Evolutionary conservation across 192 early-diverging fungal species (phyloP).

Genomic region (Rhizophagus clarus): DNA sequence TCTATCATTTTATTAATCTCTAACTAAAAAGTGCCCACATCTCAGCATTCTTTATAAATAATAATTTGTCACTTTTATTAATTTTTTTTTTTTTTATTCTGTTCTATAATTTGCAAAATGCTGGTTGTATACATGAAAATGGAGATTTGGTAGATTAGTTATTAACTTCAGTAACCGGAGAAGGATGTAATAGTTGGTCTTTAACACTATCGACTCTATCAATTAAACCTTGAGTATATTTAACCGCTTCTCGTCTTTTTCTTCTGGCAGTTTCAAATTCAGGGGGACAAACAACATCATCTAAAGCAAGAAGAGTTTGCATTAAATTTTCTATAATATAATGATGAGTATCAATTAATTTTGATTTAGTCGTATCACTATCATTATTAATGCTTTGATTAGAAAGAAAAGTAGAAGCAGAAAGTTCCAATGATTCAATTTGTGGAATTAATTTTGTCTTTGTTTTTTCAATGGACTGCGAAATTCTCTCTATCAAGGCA

Average conservation of each 20-base stretch:
- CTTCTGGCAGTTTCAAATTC: slow-evolving; percentile 72
- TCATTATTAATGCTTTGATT: slow-evolving; percentile 42
- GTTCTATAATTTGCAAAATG: no score
- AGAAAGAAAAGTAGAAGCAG: slow-evolving; percentile 35
- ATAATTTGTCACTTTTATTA: no score
- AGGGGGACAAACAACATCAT: slow-evolving; percentile 68
- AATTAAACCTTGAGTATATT: slow-evolving; percentile 70
- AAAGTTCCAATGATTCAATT: slow-evolving; percentile 49
- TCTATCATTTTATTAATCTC: no score
- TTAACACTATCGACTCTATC: slow-evolving; percentile 76
- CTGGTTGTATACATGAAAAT: not conserved
- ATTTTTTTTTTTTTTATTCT: no score
- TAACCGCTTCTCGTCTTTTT: slow-evolving; percentile 74
- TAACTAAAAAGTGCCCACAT: no score
- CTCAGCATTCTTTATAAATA: no score
- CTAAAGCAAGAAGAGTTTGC: slow-evolving; percentile 76
- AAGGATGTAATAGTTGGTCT: slow-evolving; percentile 28
- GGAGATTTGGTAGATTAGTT: not conserved
- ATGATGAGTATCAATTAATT: slow-evolving; percentile 66
- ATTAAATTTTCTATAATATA: slow-evolving; percentile 73
- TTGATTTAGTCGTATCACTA: slow-evolving; percentile 55
- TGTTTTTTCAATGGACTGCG: slow-evolving; percentile 37
- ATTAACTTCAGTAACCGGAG: not conserved
- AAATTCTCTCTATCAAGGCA: slow-evolving; percentile 50
- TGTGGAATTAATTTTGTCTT: slow-evolving; percentile 40